These are phyloP conservation scores for Cicer pinnatifidum DNA, from an alignment of 306 rosid species.

Conservation along the genomic window DNA sequence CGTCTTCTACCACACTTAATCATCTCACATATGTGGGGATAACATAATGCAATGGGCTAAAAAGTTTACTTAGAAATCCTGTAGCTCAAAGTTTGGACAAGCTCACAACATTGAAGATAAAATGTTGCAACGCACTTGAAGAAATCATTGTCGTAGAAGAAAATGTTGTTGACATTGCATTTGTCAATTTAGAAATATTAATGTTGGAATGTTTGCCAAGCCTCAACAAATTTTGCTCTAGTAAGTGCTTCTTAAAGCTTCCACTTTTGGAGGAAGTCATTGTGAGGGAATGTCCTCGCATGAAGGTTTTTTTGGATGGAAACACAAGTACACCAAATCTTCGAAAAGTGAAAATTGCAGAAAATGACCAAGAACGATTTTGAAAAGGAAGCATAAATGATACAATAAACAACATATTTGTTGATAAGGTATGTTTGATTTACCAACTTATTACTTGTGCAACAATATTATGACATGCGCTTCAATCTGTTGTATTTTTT, in stretches of 20 bases:
- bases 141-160: neutral
- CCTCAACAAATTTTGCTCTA: neutral
- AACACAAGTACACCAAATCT: neutral
- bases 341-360: neutral
- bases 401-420: constrained; percentile 5
- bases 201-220: neutral
- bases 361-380: neutral
- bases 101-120: neutral
- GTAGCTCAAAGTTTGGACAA: neutral
- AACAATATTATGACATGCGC: too few species aligned
- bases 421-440: neutral
- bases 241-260: neutral
- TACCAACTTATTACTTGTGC: too few species aligned
- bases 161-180: neutral
- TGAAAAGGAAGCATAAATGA: constrained; percentile 1
- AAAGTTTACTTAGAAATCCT: neutral
- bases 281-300: constrained; percentile 14
- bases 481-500: too few species aligned
- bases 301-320: neutral
- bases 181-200: neutral
- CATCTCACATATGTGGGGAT: neutral
- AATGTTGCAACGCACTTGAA: neutral
- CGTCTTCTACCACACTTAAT: neutral
- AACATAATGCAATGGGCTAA: neutral
- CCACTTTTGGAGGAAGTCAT: neutral